Base-by-base conservation (phyloP, 768 basidiomycete species). In the Tylopilus plumbeoviolaceoides region DNA sequence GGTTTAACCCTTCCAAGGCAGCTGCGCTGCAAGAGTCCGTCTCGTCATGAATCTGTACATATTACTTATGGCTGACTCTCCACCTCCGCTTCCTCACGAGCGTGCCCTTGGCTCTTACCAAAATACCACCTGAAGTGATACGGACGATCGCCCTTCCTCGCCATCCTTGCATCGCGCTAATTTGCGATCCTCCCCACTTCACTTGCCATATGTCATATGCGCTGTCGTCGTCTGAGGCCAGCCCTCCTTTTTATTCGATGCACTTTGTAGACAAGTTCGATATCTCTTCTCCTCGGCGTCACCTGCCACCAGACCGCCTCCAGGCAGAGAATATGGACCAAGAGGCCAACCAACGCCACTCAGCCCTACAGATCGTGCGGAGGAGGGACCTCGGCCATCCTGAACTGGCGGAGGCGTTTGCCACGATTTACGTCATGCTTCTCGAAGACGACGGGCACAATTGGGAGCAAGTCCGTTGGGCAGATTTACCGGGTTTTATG, bases 371-470 rank as follows among this genome's bases (percentile, higher is more conserved):
- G 14, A 62, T 75, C 47, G 72, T 84, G 63, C 74, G 73, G 20
- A 58, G 55, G n/a, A 67, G 68, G 4, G 61, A 66, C 3, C 50
- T 77, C 27, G 65, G 73, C 56, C 60, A 73, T 53, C 65, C 72
- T 27, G 50, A 57, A 15, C 62, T 81, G 9, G 70, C 66, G 0
- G 74, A 79, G 51, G 75, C 75, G 11, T 63, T 86, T 28, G 79
- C 79, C 70, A 74, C 74, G 0, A 74, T 79, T 47, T 83, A 79
- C 60, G 62, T 78, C 33, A 83, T 86, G 80, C 67, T 83, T 39
- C 73, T 82, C 30, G 82, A 84, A 55, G 76, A 81, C 25, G 77
- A 75, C 48, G 74, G 72, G 44, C 75, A 72, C 55, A 83, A 82
- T 60, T 59, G 72, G 36, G 70, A 70, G 46, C 80, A 78, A 54